Evolutionary conservation across 805 yeast species (phyloP), one percentile per base, ranked within the genome.

Genomic region (Teunomyces atbi): DNA sequence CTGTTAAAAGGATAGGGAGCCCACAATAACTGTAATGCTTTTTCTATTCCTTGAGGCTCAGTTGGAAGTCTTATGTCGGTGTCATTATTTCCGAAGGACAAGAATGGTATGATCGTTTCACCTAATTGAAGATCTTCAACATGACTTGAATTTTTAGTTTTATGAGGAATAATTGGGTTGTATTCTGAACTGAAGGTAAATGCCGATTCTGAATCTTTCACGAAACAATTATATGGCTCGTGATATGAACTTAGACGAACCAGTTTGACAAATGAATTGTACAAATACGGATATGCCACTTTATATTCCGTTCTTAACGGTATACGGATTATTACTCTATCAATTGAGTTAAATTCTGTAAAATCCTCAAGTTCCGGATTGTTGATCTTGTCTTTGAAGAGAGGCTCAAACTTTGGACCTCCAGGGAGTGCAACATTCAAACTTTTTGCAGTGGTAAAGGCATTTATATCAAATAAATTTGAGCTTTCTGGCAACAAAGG

Each of bases 351-450:
- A 68, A 94, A 91, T 62, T 92, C 98, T 45, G 87, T 89, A 64
- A 78, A 86, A 60, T 91, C 97, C 49, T 86, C 92, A 21, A 64
- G 62, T 39, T 82, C 86, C 19, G 78, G 79, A 21, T 76, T 75
- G 54, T 82, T 82, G 32, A 73, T 69, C 41, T 61, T 61, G 44
- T 84, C 87, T 49, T 83, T 82, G 66, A 75, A 81, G 12, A 91
- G 66, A 0, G 96, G 96, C 66, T 91, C 98, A 65, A 90, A 94
- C 60, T 86, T 88, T 10, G 99, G 98, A 0, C 99, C 99, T 10
- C 96, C 96, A 0, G 97, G 97, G 28, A 94, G 73, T 1, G 96
- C 85, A 38, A 84, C 76, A 58, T 91, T 89, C 42, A 94, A 73
- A 6, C 96, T 92, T 60, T 94, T 94, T 0, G 98, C 96, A 0